Conservation (phyloP, 2,329 filamentous ascomycete species). For the Falciphora oryzae region DNA sequence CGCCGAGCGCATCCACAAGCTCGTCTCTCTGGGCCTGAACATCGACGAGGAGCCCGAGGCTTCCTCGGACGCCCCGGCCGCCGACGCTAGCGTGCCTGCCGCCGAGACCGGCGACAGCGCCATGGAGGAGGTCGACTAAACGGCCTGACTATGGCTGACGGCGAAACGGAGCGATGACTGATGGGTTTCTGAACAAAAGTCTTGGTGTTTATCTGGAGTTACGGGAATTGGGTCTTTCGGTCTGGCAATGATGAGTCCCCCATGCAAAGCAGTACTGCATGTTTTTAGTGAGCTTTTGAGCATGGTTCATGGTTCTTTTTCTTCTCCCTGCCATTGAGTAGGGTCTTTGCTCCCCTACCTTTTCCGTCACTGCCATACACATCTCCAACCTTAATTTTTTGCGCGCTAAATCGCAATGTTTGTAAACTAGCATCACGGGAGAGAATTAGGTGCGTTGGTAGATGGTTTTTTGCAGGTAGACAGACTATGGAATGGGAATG, state of each 20-base stretch:
- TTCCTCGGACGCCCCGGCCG: conserved; percentile 49
- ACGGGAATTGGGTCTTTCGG: conserved; percentile 8
- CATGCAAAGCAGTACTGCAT: conserved; percentile 3
- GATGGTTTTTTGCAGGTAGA: not conserved
- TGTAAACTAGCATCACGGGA: not conserved
- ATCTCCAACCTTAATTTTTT: not conserved
- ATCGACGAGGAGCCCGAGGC: conserved; percentile 89
- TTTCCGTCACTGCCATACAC: not conserved
- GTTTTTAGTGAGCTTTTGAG: conserved; percentile 1
- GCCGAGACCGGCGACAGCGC: conserved; percentile 76
- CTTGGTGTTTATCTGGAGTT: conserved; percentile 9
- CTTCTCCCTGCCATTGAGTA: not conserved
- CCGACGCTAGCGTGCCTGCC: conserved; percentile 51
- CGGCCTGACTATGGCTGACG: conserved; percentile 13
- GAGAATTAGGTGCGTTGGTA: not conserved
- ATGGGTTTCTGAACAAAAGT: conserved; percentile 10
- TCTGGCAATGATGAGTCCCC: conserved; percentile 7
- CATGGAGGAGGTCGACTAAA: conserved; percentile 99
- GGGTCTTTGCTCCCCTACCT: not conserved
- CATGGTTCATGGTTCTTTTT: not conserved
- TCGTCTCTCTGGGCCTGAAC: conserved; percentile 95
- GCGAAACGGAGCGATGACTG: not conserved
- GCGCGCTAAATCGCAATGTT: not conserved
- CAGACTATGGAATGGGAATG: not conserved
- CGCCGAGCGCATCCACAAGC: conserved; percentile 99